A percentile compares a stretch with the other conserved stretches of the same genome.
Conservation (phyloP, 805 yeast genomes). For the Ogataea pignaliae region DNA sequence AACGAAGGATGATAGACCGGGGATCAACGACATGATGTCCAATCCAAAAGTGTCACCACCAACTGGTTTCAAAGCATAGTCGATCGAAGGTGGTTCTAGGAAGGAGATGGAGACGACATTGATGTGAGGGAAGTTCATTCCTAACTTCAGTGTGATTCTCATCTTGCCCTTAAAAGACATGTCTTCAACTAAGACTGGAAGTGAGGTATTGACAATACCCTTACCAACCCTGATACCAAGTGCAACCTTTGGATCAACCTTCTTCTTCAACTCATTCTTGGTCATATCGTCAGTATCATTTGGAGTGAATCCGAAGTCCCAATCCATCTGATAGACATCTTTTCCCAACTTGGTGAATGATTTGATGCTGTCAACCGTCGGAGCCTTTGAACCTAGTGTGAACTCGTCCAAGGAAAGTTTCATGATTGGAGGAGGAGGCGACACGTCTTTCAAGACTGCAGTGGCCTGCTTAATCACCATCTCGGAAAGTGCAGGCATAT, state of each 20-base stretch:
- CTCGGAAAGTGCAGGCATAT: constrained; percentile 81
- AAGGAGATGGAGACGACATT: constrained; percentile 66
- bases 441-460: constrained; percentile 60
- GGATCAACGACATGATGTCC: constrained; percentile 79
- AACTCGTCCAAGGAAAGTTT: constrained; percentile 69
- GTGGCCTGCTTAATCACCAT: constrained; percentile 70
- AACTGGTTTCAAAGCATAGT: constrained; percentile 76
- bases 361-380: constrained; percentile 65
- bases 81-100: constrained; percentile 74
- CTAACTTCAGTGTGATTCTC: constrained; percentile 57
- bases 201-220: constrained; percentile 67
- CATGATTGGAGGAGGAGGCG: constrained; percentile 82
- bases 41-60: constrained; percentile 88
- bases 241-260: constrained; percentile 76
- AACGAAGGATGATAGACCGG: constrained; percentile 72
- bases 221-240: constrained; percentile 79
- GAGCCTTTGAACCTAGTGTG: constrained; percentile 78
- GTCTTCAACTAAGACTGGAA: constrained; percentile 78
- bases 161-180: constrained; percentile 72
- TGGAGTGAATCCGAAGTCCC: constrained; percentile 79
- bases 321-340: constrained; percentile 73
- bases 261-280: constrained; percentile 61
- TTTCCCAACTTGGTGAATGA: constrained; percentile 68
- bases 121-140: constrained; percentile 73
- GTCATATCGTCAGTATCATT: constrained; percentile 84